A percentile compares a stretch with the other conserved stretches of the same genome.
phyloP scores from a whole-genome alignment of 345 rosid species.

The Geranium brycei region DNA sequence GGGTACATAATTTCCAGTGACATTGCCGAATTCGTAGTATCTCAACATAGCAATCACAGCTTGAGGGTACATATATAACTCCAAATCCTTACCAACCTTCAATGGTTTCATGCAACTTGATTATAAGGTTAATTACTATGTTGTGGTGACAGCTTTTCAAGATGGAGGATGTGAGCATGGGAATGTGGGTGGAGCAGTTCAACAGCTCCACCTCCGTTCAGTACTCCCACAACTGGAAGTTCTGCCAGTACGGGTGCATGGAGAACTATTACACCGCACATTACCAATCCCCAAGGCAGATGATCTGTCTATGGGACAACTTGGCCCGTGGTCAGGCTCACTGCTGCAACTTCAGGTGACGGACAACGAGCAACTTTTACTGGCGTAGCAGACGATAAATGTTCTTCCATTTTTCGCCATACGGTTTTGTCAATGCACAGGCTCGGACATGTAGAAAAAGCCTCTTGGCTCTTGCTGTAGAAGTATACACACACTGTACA shows the following conservation, averaged over 20 bases:
- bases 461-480: too few relatives aligned
- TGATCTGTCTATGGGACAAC: slow-evolving; percentile 91
- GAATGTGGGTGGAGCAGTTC: slow-evolving; percentile 91
- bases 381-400: too few relatives aligned
- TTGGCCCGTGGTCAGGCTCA: slow-evolving; percentile 54
- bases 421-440: too few relatives aligned
- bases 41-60: slow-evolving; percentile 45
- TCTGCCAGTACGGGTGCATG: slow-evolving; percentile 92
- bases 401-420: too few relatives aligned
- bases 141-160: slow-evolving; percentile 51
- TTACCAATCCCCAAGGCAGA: slow-evolving; percentile 93
- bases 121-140: background rate
- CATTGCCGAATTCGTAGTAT: slow-evolving; percentile 46
- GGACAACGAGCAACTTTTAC: too few relatives aligned
- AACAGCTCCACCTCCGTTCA: slow-evolving; percentile 51
- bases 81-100: background rate
- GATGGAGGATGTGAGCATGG: slow-evolving; percentile 99
- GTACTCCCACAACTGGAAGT: slow-evolving; percentile 87
- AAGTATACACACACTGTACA: too few relatives aligned
- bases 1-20: slow-evolving; percentile 71
- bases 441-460: too few relatives aligned
- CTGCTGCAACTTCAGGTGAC: slow-evolving; percentile 86
- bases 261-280: slow-evolving; percentile 77
- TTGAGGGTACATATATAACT: slow-evolving; percentile 43
- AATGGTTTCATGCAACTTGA: too few relatives aligned